These are phyloP conservation scores for Talaromyces sp. DNA, from an alignment of 2,329 filamentous ascomycete species.

Conservation along the genomic window DNA sequence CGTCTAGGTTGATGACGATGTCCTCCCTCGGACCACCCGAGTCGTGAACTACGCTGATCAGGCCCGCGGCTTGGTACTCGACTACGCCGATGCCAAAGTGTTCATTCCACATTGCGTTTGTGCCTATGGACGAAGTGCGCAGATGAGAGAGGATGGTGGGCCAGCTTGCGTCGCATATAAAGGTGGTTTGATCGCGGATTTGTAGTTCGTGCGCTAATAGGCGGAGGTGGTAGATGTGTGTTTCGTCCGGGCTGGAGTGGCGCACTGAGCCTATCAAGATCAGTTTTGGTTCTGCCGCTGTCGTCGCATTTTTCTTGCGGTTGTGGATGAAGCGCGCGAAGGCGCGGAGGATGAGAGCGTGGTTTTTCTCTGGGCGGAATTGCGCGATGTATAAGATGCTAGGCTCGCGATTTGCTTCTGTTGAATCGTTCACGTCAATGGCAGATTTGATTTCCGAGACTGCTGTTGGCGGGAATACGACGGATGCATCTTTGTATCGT, in stretches of 20 bases:
- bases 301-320: slow-evolving; percentile 48
- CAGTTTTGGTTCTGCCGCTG: slow-evolving; percentile 59
- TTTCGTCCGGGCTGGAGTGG: slow-evolving; percentile 56
- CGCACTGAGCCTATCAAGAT: slow-evolving; percentile 91
- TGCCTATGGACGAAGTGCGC: slow-evolving; percentile 73
- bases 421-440: slow-evolving; percentile 68
- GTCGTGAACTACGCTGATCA: slow-evolving; percentile 90
- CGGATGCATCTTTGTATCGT: slow-evolving; percentile 53
- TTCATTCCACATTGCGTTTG: slow-evolving; percentile 99
- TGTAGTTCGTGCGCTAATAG: slow-evolving; percentile 82
- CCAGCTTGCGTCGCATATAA: slow-evolving; percentile 89
- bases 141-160: slow-evolving; percentile 80
- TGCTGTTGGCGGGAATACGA: slow-evolving; percentile 89
- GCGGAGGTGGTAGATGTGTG: slow-evolving; percentile 77
- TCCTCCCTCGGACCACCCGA: slow-evolving; percentile 91
- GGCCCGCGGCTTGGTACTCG: slow-evolving; percentile 92
- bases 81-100: slow-evolving; percentile 98
- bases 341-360: slow-evolving; percentile 78
- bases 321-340: slow-evolving; percentile 73
- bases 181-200: slow-evolving; percentile 80
- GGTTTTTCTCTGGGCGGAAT: slow-evolving; percentile 97
- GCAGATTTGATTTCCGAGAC: slow-evolving; percentile 77
- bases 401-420: slow-evolving; percentile 67
- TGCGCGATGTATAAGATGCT: slow-evolving; percentile 91
- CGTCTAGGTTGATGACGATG: slow-evolving; percentile 81